Conservation (phyloP, 129 eudicot species). For the Deinandra increscens region DNA sequence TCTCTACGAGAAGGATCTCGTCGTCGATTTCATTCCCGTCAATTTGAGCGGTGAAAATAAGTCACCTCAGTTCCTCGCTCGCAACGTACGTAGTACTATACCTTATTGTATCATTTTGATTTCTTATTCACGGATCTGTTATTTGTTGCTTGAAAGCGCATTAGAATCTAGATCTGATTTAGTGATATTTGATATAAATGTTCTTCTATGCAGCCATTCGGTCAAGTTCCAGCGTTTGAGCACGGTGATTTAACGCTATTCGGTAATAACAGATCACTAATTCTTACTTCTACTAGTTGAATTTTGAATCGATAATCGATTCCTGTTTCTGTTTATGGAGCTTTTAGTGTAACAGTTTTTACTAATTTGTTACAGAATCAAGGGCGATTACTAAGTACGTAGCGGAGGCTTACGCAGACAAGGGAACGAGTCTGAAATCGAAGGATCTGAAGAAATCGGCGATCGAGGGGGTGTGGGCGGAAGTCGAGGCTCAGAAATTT, state of each 20-base stretch:
- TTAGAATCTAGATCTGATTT: no score
- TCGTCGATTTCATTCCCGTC: constrained; percentile 34
- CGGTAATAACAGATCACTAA: constrained; percentile 25
- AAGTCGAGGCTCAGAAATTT: constrained; percentile 27
- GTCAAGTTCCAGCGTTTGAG: constrained; percentile 56
- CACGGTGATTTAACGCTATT: constrained; percentile 49
- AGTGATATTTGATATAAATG: background rate
- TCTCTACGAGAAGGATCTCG: constrained; percentile 47
- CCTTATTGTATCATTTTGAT: background rate
- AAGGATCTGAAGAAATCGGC: constrained; percentile 33
- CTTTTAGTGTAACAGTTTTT: background rate
- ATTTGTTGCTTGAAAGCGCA: background rate
- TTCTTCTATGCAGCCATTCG: constrained; percentile 45
- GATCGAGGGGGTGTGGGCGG: constrained; percentile 27
- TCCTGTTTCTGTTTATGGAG: background rate
- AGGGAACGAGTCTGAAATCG: constrained; percentile 37
- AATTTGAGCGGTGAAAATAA: constrained; percentile 37
- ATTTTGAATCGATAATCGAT: no score
- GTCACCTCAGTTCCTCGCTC: constrained; percentile 37
- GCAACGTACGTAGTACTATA: constrained; percentile 32
- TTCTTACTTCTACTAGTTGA: no score
- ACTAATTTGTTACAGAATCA: constrained; percentile 36
- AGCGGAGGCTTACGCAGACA: constrained; percentile 33
- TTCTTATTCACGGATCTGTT: background rate
- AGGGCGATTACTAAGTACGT: constrained; percentile 46